Conservation (phyloP, 1,284 basidiomycete genomes). For the Limonomyces culmigenus region DNA sequence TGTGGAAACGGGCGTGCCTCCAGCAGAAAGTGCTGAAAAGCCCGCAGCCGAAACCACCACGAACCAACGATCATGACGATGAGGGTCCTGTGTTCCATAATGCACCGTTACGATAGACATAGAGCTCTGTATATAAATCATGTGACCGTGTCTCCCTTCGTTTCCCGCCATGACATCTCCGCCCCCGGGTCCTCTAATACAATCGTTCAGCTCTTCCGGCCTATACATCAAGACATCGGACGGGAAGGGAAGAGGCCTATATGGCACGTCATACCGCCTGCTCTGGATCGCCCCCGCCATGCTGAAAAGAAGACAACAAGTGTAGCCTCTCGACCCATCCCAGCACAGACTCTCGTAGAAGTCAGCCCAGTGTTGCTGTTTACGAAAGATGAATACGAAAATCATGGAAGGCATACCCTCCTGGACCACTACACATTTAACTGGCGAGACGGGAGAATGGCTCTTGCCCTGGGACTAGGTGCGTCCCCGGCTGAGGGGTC, state of each 20-base stretch:
- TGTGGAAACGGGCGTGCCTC: too few relatives aligned
- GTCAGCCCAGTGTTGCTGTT: conserved; percentile 79
- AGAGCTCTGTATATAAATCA: too few relatives aligned
- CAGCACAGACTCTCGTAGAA: conserved; percentile 56
- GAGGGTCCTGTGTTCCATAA: too few relatives aligned
- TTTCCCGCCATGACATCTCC: too few relatives aligned
- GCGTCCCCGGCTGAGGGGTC: conserved; percentile 8
- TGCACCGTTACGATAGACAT: too few relatives aligned
- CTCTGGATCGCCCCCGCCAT: conserved; percentile 2
- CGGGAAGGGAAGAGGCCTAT: conserved; percentile 47
- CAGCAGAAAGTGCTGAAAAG: too few relatives aligned
- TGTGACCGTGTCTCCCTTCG: too few relatives aligned
- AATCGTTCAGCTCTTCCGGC: too few relatives aligned
- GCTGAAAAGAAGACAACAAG: conserved; percentile 1
- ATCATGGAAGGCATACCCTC: conserved; percentile 51
- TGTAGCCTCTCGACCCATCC: conserved; percentile 42
- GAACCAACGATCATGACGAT: too few relatives aligned
- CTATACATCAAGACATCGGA: too few relatives aligned
- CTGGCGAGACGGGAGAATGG: conserved; percentile 72
- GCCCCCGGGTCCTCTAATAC: too few relatives aligned
- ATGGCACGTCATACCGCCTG: conserved; percentile 22
- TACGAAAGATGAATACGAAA: conserved; percentile 51
- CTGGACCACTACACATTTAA: conserved; percentile 79
- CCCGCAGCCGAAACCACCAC: too few relatives aligned
- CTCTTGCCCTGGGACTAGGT: conserved; percentile 79